Evolutionary conservation across 2,329 filamentous ascomycete species (phyloP), one percentile per base, ranked within the genome.

Genomic region (Fusarium cyanostomum): DNA sequence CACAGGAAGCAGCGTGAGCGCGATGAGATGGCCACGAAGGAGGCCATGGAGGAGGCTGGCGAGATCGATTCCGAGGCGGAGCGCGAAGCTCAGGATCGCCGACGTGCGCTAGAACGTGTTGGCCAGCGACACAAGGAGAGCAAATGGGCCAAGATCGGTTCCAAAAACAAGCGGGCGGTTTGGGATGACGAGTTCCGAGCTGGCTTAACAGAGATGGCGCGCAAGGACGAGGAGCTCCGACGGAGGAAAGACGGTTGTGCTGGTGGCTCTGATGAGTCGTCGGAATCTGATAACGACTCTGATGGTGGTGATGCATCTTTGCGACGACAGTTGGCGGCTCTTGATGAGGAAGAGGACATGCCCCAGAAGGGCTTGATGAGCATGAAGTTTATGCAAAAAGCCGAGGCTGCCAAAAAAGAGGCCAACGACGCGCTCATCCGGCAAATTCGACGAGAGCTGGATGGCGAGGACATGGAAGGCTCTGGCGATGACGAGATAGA

Each of bases 351-450:
- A 12, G 83, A 85, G 18, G 79, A 78, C n/a, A 80, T 74, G 15
- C 85, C 85, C 0, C 82, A 85, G 67, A 89, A 89, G 12, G 89
- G 87, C 68, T 79, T 99, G 7, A 88, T 92, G 76, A 85, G 86
- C 48, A 92, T 99, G 89, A 92, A 92, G 60, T 99, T 99, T 74
- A 98, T 99, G 95, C 88, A 90, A 70, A 92, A 90, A 66, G 92
- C 93, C 2, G 94, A 97, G 71, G 90, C 89, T 26, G 83, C 88
- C 33, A 87, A 88, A 70, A 93, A 89, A 75, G 86, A 89, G 62
- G 85, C 88, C 55, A 97, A 98, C 67, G 92, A 97, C 69, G 90
- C 91, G 53, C 86, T 92, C 54, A 79, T 92, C 11, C 83, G 82
- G 37, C 82, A 87, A 67, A 86, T 97, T 44, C 84, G 89, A 44